Percentiles rank a stretch among this genome's conserved stretches.
These are phyloP conservation scores for Backusella sp. DNA, from an alignment of 192 early-diverging fungal genomes.

Conservation along the genomic window DNA sequence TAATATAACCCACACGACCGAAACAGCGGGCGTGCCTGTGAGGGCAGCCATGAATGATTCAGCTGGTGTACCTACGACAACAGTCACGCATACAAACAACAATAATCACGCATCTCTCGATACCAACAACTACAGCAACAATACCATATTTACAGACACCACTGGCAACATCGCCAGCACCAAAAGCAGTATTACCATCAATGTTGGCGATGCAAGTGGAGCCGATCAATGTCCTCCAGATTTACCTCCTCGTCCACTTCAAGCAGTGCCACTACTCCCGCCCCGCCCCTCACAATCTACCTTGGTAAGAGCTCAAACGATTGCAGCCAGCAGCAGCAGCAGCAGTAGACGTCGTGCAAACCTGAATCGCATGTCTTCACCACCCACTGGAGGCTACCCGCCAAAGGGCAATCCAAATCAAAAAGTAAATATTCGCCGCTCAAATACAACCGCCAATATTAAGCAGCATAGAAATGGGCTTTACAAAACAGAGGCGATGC, in stretches of 20 bases:
- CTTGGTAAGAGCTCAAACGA: conserved; percentile 16
- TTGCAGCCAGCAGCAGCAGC: background rate
- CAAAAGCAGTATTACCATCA: background rate
- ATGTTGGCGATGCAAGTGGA: background rate
- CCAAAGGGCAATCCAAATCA: background rate
- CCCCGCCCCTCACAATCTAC: conserved; percentile 24
- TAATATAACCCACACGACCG: background rate
- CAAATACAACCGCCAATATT: background rate
- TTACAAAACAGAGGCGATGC: background rate
- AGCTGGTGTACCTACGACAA: background rate
- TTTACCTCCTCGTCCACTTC: conserved; percentile 1
- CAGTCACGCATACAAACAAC: background rate
- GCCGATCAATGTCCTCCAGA: background rate
- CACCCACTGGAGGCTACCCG: background rate
- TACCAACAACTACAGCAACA: background rate
- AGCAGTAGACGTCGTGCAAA: background rate
- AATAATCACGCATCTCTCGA: background rate
- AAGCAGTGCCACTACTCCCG: conserved; percentile 15
- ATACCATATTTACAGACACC: no score
- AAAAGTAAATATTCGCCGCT: background rate
- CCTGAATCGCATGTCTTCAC: background rate
- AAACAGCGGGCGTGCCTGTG: background rate
- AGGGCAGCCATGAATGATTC: background rate
- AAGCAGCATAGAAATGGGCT: background rate
- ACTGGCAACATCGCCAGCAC: background rate